These are phyloP conservation scores for Anisodus tanguticus DNA, from an alignment of 257 asterid genomes.

Conservation along the genomic window DNA sequence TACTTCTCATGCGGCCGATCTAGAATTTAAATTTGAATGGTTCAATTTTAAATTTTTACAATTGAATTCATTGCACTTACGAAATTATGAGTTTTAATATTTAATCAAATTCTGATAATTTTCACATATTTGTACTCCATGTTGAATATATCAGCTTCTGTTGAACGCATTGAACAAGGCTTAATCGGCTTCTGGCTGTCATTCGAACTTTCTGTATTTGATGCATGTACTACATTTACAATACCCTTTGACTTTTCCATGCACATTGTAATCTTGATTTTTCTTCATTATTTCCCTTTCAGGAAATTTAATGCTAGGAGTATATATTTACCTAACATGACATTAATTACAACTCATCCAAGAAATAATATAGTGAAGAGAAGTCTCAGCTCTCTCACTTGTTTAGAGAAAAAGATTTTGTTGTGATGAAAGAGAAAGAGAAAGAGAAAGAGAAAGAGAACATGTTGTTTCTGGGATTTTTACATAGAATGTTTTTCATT, in stretches of 20 bases:
- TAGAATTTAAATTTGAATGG: too few species aligned
- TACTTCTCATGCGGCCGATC: neutral
- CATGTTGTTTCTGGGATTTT: neutral
- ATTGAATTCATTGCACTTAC: too few species aligned
- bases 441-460: neutral
- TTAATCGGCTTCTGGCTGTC: neutral
- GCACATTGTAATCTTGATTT: neutral
- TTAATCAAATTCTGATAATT: neutral
- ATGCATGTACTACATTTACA: too few species aligned
- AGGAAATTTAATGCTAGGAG: neutral
- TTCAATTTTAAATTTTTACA: too few species aligned
- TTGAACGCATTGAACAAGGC: neutral
- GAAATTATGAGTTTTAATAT: too few species aligned
- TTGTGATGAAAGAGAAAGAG: constrained; percentile 22
- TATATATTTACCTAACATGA: neutral
- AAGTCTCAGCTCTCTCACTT: neutral
- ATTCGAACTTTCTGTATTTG: too few species aligned
- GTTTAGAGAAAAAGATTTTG: neutral
- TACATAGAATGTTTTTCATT: neutral
- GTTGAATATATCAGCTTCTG: neutral
- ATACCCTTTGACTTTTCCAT: neutral
- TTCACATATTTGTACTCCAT: neutral
- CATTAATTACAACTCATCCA: neutral
- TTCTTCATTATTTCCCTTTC: neutral
- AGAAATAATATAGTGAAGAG: neutral